Evolutionary conservation across 1,284 basidiomycete species (phyloP).

Genomic region (Rhodotorula sp.): DNA sequence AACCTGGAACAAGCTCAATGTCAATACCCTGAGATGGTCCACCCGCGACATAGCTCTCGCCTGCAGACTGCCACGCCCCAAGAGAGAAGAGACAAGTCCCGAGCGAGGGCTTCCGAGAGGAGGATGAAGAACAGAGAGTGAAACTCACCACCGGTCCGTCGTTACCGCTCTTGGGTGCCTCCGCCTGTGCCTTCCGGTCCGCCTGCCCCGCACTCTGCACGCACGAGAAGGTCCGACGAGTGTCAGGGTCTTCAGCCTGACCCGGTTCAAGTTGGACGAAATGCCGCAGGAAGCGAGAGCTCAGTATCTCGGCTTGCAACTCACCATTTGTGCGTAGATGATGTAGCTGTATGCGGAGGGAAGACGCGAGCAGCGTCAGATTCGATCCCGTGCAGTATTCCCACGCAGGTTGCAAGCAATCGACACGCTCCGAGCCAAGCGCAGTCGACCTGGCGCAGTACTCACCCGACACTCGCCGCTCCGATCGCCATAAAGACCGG

Average conservation of each 20-base stretch:
- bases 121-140: too few species aligned
- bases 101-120: background rate
- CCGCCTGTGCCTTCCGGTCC: background rate
- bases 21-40: background rate
- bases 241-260: background rate
- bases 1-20: background rate
- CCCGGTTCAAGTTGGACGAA: background rate
- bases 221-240: too few species aligned
- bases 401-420: too few species aligned
- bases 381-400: too few species aligned
- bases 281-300: background rate
- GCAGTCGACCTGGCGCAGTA: too few species aligned
- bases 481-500: conserved; percentile 2
- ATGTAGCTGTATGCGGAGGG: background rate
- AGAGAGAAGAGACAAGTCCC: background rate
- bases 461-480: background rate
- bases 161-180: background rate
- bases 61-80: too few species aligned
- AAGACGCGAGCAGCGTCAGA: too few species aligned
- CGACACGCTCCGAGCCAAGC: too few species aligned
- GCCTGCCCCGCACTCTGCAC: background rate
- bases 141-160: conserved; percentile 1
- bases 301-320: background rate
- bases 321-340: conserved; percentile 4
- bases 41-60: too few species aligned